Base-by-base conservation (phyloP, 495 filamentous ascomycete species). In the Astrocystis sublimbata region DNA sequence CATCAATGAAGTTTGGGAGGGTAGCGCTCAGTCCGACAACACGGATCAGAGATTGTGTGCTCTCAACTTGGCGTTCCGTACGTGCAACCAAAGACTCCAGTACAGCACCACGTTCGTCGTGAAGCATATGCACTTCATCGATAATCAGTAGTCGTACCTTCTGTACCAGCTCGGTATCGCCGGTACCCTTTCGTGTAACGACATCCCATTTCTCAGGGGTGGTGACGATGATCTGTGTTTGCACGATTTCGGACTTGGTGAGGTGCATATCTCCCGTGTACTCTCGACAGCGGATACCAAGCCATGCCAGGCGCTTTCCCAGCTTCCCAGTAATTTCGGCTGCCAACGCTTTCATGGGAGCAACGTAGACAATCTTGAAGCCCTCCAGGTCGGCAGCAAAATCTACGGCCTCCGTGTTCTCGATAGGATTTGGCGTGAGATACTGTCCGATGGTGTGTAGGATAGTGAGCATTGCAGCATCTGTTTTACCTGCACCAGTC, bases 191-290 rank as follows among this genome's bases (percentile, higher is more conserved):
- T 43, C 94, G 83, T 9, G 94, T 99, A 33, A 98, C 89, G 12
- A 98, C 93, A 76, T 99, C 94, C 94, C 94, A 99, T 79, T 99
- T 99, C 73, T 99, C 94, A 51, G 94, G 94, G 9, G 94, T 99
- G 0, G 94, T 99, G 15, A 99, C 96, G 63, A 99, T 97, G 60
- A 99, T 93, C 74, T 99, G 96, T 2, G 94, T 99, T 65, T 90
- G 86, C 31, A 93, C 81, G 61, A 99, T 96, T 76, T 99, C 96
- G 2, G 90, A 85, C 77, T 99, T 99, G 36, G 93, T 96, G 63
- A 99, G 81, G 65, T 99, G 96, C 93, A 97, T 98, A 76, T 99
- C 94, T 65, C 93, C 94, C 42, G 94, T 99, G 65, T 93, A 83
- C 76, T 99, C 94, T 36, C 93, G 88, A 57, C 89, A 92, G 64